These are phyloP conservation scores for Pseudofabraea citricarpa DNA, from an alignment of 2,329 filamentous ascomycete species.

Conservation along the genomic window DNA sequence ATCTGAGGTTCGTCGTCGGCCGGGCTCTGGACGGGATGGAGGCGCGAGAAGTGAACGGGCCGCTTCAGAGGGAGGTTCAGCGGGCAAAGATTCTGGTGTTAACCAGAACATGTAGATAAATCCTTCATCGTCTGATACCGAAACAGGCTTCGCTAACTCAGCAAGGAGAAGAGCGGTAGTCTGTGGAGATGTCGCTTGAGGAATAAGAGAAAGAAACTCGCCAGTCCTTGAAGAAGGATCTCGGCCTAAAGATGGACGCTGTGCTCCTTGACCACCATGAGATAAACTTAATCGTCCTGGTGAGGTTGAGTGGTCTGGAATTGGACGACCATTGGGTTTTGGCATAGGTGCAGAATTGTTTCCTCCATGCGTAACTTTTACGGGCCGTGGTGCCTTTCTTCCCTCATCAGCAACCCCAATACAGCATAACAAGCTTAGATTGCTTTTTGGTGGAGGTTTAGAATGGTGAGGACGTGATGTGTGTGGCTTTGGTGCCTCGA, in stretches of 20 bases:
- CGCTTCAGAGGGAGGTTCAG: slow-evolving; percentile 52
- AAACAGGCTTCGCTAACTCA: slow-evolving; percentile 73
- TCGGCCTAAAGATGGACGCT: slow-evolving; percentile 19
- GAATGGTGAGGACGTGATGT: slow-evolving; percentile 3
- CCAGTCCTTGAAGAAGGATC: slow-evolving; percentile 30
- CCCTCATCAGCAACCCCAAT: slow-evolving; percentile 21
- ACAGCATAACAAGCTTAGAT: slow-evolving; percentile 23
- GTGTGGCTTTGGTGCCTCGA: background rate
- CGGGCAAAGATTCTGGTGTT: slow-evolving; percentile 58
- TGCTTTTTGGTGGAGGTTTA: slow-evolving; percentile 14
- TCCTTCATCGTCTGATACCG: slow-evolving; percentile 70
- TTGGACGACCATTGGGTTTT: slow-evolving; percentile 7
- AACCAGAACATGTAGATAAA: slow-evolving; percentile 99
- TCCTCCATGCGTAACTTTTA: slow-evolving; percentile 7
- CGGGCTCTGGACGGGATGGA: slow-evolving; percentile 31
- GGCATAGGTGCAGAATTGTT: slow-evolving; percentile 7
- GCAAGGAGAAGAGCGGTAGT: slow-evolving; percentile 66
- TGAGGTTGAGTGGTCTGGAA: slow-evolving; percentile 1
- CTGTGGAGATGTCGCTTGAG: slow-evolving; percentile 58
- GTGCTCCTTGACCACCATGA: slow-evolving; percentile 3
- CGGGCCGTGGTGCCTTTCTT: slow-evolving; percentile 18
- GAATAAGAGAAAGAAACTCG: slow-evolving; percentile 64
- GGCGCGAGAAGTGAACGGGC: slow-evolving; percentile 55
- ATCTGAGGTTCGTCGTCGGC: slow-evolving; percentile 45
- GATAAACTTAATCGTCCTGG: slow-evolving; percentile 3